Evolutionary conservation across 2,329 filamentous ascomycete species (phyloP).

Genomic region (Thelonectria blattea): DNA sequence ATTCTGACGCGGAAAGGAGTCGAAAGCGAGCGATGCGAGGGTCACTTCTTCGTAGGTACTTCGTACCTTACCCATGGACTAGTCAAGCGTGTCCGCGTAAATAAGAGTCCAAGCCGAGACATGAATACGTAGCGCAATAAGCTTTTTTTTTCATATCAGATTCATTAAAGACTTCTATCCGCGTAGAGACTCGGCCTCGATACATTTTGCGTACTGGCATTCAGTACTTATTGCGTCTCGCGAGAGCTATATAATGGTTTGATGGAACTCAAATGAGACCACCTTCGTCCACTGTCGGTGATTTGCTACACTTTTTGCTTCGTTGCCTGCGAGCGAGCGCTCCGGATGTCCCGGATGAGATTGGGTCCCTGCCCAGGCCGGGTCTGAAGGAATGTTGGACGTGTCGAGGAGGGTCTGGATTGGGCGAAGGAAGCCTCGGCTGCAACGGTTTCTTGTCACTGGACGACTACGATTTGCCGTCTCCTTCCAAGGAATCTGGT

Average conservation of each 20-base stretch:
- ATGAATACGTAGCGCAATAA: background rate
- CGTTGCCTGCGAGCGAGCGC: background rate
- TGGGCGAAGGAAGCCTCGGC: constrained; percentile 1
- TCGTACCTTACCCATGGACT: background rate
- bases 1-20: background rate
- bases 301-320: background rate
- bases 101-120: background rate
- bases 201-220: no score
- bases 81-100: background rate
- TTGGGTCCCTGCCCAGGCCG: background rate
- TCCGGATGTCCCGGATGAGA: constrained; percentile 14
- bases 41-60: no score
- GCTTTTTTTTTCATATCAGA: background rate
- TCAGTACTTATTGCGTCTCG: no score
- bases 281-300: background rate
- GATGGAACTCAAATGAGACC: background rate
- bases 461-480: background rate
- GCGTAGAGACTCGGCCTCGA: no score
- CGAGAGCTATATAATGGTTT: no score
- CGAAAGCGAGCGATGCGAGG: background rate
- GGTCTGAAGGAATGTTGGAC: background rate
- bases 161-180: no score
- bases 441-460: background rate
- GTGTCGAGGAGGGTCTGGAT: background rate
- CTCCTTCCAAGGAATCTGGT: background rate